Evolutionary conservation across 192 early-diverging fungal genomes (phyloP).

Genomic region (Glomus cerebriforme): DNA sequence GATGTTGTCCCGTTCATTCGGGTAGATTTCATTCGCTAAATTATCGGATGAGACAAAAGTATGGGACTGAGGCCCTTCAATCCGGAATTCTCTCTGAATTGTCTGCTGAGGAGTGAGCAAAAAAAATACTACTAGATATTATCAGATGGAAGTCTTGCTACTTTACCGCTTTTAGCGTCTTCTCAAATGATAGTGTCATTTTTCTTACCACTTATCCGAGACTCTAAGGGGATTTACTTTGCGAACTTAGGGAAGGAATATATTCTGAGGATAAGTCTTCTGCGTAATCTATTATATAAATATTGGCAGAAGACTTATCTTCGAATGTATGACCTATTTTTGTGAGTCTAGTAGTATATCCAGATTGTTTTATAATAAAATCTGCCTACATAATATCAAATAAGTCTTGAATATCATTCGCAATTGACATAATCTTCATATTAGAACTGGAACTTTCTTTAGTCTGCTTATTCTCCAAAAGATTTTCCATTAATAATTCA

Average conservation of each 20-base stretch:
- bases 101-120: neutral
- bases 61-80: slow-evolving; percentile 17
- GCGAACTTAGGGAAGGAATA: neutral
- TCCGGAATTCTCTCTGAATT: neutral
- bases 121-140: too few species aligned
- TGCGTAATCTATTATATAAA: neutral
- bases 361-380: neutral
- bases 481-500: too few species aligned
- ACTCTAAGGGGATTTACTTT: too few species aligned
- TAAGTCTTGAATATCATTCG: too few species aligned
- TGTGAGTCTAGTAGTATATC: neutral
- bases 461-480: too few species aligned
- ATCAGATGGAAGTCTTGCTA: slow-evolving; percentile 6
- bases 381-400: too few species aligned
- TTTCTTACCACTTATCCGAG: too few species aligned
- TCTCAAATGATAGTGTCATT: too few species aligned
- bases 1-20: too few species aligned
- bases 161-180: neutral
- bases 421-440: too few species aligned
- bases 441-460: too few species aligned
- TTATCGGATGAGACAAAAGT: slow-evolving; percentile 12
- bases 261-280: neutral
- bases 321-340: neutral
- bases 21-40: too few species aligned
- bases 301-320: neutral